Base-by-base conservation (phyloP, 805 yeast species). In the Maudiozyma barnettii region DNA sequence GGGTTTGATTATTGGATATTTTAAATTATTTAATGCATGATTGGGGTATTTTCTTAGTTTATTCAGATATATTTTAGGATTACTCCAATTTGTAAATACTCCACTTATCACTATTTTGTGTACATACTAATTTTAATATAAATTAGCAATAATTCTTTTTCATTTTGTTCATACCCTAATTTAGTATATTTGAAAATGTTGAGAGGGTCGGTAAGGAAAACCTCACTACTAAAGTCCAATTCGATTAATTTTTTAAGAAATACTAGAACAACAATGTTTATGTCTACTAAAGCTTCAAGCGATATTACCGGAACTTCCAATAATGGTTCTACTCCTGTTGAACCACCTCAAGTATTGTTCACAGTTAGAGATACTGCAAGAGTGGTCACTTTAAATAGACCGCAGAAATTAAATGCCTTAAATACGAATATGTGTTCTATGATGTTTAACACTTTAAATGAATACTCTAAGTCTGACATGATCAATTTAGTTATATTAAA, bases 371-470 rank as follows among this genome's bases (percentile, higher is more conserved):
- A 59, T 56, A 76, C 80, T 43, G 80, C 93, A 12, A 78, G 96
- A 52, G 69, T 85, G 35, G 71, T 90, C 55, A 75, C 84, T 8
- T 72, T 91, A 54, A 87, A 91, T 71, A 77, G 98, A 50, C 82
- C 90, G 20, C 63, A 72, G 47, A 91, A 91, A 63, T 76, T 93
- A 60, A 93, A 91, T 69, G 91, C 98, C 5, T 72, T 91, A 55
- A 84, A 79, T 64, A 70, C 77, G 22, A 76, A 78, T 48, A 90
- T 91, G 95, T 79, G 87, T 50, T 63, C 73, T 31, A 74, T 78
- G 55, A 81, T 91, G 51, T 70, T 76, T 35, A 88, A 93, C 20
- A 77, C 95, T 36, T 68, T 89, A 51, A 62, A 74, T 41, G 96
- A 90, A 63, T 89, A 82, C 67, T 72, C 86, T 45, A 84, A 84